Evolutionary conservation across 179 eudicot genomes (phyloP).

Genomic region (Silene coronaria): DNA sequence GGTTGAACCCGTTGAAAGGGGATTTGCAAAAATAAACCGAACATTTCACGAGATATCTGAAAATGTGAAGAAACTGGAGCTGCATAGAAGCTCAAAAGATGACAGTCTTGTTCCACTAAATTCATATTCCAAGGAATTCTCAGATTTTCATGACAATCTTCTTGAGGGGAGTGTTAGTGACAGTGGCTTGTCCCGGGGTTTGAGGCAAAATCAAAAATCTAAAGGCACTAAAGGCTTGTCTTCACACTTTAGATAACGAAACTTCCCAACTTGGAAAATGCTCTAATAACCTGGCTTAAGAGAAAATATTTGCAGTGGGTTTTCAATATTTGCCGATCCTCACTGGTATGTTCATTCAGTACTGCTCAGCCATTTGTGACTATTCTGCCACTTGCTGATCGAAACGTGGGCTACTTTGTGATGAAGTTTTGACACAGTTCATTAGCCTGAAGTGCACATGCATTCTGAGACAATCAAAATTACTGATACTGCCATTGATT

Average conservation of each 20-base stretch:
- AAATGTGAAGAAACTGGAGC: constrained; percentile 63
- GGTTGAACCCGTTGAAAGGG: constrained; percentile 94
- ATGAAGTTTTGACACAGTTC: constrained; percentile 1
- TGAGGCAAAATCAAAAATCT: constrained; percentile 33
- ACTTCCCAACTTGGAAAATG: not conserved
- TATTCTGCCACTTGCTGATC: not conserved
- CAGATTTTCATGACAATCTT: constrained; percentile 53
- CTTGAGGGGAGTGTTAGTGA: constrained; percentile 76
- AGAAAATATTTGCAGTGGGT: too few relatives aligned
- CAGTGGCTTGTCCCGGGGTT: constrained; percentile 61
- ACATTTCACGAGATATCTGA: constrained; percentile 87
- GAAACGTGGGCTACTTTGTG: not conserved
- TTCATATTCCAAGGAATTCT: constrained; percentile 60
- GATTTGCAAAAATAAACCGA: constrained; percentile 71
- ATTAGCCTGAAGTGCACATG: constrained; percentile 8
- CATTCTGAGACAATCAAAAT: constrained; percentile 16
- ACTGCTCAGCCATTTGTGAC: not conserved
- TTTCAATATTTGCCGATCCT: not conserved
- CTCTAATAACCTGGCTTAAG: not conserved
- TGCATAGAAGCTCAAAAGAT: constrained; percentile 64
- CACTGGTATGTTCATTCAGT: not conserved
- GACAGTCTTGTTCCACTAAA: constrained; percentile 70
- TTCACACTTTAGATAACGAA: constrained; percentile 33
- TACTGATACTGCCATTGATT: constrained; percentile 19
- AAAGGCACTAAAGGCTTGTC: constrained; percentile 33